Percentiles rank a stretch among this genome's conserved stretches.
Conservation (phyloP, 2,329 filamentous ascomycete species). For the Metarhizium humberi region DNA sequence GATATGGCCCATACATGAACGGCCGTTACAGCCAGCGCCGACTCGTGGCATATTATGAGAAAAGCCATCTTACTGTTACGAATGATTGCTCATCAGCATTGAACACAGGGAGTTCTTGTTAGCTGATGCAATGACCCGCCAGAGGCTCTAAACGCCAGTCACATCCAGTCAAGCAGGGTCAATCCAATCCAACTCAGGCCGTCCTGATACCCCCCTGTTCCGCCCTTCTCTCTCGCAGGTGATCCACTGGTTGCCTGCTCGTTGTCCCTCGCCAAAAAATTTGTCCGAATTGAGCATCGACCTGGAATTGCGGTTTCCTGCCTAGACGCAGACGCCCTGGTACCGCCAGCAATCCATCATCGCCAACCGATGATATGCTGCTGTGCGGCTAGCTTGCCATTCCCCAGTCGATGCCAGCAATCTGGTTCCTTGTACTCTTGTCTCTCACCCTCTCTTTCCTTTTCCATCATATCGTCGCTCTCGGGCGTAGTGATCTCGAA, state of each 20-base stretch:
- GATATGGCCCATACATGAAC: neutral
- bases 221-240: slow-evolving; percentile 3
- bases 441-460: neutral
- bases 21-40: neutral
- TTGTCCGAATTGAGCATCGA: neutral
- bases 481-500: neutral
- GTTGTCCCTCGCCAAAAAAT: slow-evolving; percentile 1
- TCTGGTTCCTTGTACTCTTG: neutral
- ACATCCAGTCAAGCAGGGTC: neutral
- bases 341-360: neutral
- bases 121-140: neutral
- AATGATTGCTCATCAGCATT: neutral
- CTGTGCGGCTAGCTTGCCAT: neutral
- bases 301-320: neutral
- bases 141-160: neutral
- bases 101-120: neutral
- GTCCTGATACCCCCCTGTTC: slow-evolving; percentile 2
- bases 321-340: neutral
- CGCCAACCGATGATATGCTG: slow-evolving; percentile 2
- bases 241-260: slow-evolving; percentile 4
- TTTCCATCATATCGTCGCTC: neutral
- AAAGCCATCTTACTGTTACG: neutral
- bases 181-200: neutral
- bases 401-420: neutral
- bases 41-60: neutral